Percentiles rank a stretch among this genome's conserved stretches.
phyloP scores from a whole-genome alignment of 1,284 basidiomycete genomes.

The Spongispora temasekensis region DNA sequence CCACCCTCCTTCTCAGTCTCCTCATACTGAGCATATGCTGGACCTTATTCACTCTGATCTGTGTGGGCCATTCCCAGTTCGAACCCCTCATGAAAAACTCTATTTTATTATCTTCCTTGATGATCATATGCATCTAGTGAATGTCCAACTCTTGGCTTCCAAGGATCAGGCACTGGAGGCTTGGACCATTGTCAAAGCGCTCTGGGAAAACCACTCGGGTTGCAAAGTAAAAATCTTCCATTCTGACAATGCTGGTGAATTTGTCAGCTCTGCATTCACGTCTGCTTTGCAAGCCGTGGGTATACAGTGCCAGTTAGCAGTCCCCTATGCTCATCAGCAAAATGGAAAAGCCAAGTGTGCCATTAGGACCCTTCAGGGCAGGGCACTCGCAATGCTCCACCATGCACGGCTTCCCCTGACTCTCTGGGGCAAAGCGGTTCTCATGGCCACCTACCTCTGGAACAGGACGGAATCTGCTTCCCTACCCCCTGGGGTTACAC shows the following conservation, averaged over 20 bases:
- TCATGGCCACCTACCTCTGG: neutral
- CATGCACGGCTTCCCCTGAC: neutral
- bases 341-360: neutral
- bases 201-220: neutral
- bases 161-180: neutral
- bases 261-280: neutral
- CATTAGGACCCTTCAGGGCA: neutral
- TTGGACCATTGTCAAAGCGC: neutral
- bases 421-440: neutral
- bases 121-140: neutral
- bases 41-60: constrained; percentile 1
- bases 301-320: neutral
- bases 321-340: neutral
- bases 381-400: neutral
- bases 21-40: neutral
- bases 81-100: neutral
- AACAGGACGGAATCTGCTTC: neutral
- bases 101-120: constrained; percentile 4
- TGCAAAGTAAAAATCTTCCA: neutral
- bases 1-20: neutral
- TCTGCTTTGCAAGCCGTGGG: neutral
- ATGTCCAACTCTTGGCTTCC: neutral
- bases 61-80: neutral
- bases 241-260: neutral
- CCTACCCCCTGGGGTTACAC: neutral